These are phyloP conservation scores for Avena atlantica DNA, from an alignment of 176 grass and related monocot genomes.

Conservation along the genomic window DNA sequence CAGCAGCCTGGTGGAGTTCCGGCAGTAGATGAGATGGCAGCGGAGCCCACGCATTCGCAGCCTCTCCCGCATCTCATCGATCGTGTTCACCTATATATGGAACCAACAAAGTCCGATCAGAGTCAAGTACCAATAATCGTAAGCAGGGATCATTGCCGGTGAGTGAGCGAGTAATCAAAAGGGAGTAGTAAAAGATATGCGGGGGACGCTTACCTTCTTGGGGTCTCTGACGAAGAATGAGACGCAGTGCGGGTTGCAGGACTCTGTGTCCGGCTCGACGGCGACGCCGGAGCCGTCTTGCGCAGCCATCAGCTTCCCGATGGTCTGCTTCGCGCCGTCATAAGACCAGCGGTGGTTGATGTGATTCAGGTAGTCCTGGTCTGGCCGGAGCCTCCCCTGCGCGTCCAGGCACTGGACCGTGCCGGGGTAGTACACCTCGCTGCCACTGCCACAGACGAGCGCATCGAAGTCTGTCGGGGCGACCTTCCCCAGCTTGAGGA, in stretches of 20 bases:
- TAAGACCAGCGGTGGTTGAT: slow-evolving; percentile 91
- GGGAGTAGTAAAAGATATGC: neutral
- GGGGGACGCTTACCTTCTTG: slow-evolving; percentile 48
- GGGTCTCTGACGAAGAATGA: slow-evolving; percentile 83
- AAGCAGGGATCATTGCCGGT: neutral
- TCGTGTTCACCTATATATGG: slow-evolving; percentile 51
- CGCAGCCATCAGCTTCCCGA: slow-evolving; percentile 67
- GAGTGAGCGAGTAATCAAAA: neutral
- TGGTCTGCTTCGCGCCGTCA: slow-evolving; percentile 67
- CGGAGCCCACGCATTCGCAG: slow-evolving; percentile 89
- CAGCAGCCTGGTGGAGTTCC: slow-evolving; percentile 83
- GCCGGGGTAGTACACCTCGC: slow-evolving; percentile 94
- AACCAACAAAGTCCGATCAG: slow-evolving; percentile 1
- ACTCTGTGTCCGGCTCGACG: slow-evolving; percentile 65
- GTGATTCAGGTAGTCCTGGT: slow-evolving; percentile 88
- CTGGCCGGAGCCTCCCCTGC: slow-evolving; percentile 75
- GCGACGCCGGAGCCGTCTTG: slow-evolving; percentile 30
- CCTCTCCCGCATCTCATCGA: slow-evolving; percentile 78
- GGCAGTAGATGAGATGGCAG: slow-evolving; percentile 91
- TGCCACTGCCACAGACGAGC: slow-evolving; percentile 84
- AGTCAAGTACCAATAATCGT: slow-evolving; percentile 16
- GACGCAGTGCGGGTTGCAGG: slow-evolving; percentile 79
- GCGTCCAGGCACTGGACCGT: slow-evolving; percentile 68
- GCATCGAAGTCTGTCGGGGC: slow-evolving; percentile 81
- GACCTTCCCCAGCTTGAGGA: slow-evolving; percentile 73